Base-by-base conservation (phyloP, 2,329 filamentous ascomycete species). In the Alternaria triticimaculans region DNA sequence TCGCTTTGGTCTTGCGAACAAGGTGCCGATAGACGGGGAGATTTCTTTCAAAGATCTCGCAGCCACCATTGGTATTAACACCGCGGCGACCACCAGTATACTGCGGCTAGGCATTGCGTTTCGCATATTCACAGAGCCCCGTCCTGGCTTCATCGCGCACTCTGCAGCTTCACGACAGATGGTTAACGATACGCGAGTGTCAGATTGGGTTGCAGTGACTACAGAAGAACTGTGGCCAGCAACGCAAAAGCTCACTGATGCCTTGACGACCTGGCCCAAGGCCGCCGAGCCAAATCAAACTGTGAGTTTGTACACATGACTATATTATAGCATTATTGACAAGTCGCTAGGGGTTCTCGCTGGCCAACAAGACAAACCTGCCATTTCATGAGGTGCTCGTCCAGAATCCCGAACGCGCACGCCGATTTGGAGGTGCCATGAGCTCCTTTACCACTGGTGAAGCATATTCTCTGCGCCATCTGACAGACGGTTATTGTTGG, bases 311-410 rank as follows among this genome's bases (percentile, higher is more conserved):
- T 8, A 7, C n/a, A 18, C 11, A 11, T 51, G 23, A 6, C 48
- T 28, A 21, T 4, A 25, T 8, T 28, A 3, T 4, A 23, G 23
- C 6, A 46, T 23, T 15, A 25, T 46, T 46, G 44, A 46, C 20
- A 5, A 46, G 44, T 15, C 20, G 12, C 11, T 37, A 54, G 57
- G 48, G 48, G 14, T 61, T 61, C 12, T 54, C 58, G 8, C 12
- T 61, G 3, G 62, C 65, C 23, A 61, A 70, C 55, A 46, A 58
- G 20, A 66, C 64, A 18, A 58, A 67, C 1, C 45, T 62, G 41
- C 45, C 62, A 26, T 65, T 68, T 41, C 65, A 72, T 64, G 69
- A 61, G 25, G 23, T 66, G 66, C 48, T 51, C 59, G 43, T 20
- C 25, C 30, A 63, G 21, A 45, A 56, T 45, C 53, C 50, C 6